These are phyloP conservation scores for Citrullus amarus DNA, from an alignment of 306 rosid genomes.

Conservation along the genomic window DNA sequence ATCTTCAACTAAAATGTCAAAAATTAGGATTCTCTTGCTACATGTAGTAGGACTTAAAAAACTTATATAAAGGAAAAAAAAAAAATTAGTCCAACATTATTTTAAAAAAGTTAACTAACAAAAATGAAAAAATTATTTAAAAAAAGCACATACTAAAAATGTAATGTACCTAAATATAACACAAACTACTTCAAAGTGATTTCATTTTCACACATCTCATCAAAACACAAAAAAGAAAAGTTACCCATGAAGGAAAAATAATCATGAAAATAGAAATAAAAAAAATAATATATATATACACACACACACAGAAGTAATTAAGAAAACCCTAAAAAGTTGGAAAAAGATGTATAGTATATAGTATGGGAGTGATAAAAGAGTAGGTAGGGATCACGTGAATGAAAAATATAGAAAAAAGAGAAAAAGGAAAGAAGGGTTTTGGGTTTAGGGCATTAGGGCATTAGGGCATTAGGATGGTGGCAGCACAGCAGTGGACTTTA, in stretches of 20 bases:
- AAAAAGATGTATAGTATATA: too few species aligned
- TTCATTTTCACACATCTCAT: background rate
- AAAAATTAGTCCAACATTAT: too few species aligned
- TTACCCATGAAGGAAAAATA: background rate
- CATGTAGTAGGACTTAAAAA: too few species aligned
- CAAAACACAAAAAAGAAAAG: background rate
- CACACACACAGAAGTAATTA: background rate
- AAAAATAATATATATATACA: background rate
- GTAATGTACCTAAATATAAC: background rate
- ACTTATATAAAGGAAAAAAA: too few species aligned
- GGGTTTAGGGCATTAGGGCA: background rate
- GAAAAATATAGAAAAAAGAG: background rate
- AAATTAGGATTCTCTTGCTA: too few species aligned
- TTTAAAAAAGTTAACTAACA: too few species aligned
- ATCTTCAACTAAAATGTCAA: too few species aligned
- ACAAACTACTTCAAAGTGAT: background rate
- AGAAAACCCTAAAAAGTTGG: background rate
- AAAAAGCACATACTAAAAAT: background rate
- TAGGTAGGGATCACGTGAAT: conserved; percentile 4
- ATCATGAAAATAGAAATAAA: background rate
- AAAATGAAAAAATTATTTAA: too few species aligned
- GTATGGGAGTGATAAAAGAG: background rate
- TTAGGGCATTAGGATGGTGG: conserved; percentile 2
- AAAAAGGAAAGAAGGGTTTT: background rate
- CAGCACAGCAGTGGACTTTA: background rate